Percentiles rank a stretch among this genome's conserved stretches.
These are phyloP conservation scores for Xylariomycetidae sp. DNA, from an alignment of 2,329 filamentous ascomycete species.

Conservation along the genomic window DNA sequence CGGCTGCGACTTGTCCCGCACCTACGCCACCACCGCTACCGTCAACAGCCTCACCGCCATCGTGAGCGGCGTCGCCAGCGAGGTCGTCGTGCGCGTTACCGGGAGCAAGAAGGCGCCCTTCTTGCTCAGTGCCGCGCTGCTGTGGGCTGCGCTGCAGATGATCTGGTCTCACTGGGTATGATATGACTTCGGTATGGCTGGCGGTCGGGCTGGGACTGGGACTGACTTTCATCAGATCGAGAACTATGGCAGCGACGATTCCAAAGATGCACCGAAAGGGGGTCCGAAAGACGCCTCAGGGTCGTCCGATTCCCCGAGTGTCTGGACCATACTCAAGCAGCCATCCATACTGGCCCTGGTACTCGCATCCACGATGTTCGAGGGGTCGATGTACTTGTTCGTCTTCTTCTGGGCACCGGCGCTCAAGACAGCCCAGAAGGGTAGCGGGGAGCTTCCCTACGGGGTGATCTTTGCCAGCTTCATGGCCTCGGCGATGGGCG, in stretches of 20 bases:
- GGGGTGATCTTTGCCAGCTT: conserved; percentile 24
- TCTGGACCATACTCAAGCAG: conserved; percentile 29
- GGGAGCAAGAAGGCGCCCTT: conserved; percentile 48
- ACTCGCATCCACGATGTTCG: conserved; percentile 50
- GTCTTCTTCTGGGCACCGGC: conserved; percentile 58
- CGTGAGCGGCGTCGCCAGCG: conserved; percentile 43
- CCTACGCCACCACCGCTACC: conserved; percentile 48
- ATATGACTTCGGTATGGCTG: no score
- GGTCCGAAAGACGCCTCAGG: background rate
- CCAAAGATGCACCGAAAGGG: conserved; percentile 3
- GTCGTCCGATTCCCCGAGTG: conserved; percentile 7
- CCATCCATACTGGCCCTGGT: conserved; percentile 44
- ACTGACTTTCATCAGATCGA: conserved; percentile 18
- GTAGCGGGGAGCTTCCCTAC: conserved; percentile 23
- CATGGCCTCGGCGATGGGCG: conserved; percentile 24
- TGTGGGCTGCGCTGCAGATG: conserved; percentile 36
- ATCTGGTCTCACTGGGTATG: conserved; percentile 45
- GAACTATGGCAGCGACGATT: conserved; percentile 18
- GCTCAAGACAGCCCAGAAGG: conserved; percentile 36
- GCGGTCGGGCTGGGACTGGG: no score
- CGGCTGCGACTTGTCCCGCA: conserved; percentile 27
- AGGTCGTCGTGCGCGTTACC: conserved; percentile 40
- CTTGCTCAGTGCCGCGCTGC: conserved; percentile 36
- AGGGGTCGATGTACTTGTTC: conserved; percentile 57
- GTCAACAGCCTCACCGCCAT: conserved; percentile 53